Evolutionary conservation across 2,329 filamentous ascomycete species (phyloP), one percentile per base, ranked within the genome.

Genomic region (Verticillium dahliae): DNA sequence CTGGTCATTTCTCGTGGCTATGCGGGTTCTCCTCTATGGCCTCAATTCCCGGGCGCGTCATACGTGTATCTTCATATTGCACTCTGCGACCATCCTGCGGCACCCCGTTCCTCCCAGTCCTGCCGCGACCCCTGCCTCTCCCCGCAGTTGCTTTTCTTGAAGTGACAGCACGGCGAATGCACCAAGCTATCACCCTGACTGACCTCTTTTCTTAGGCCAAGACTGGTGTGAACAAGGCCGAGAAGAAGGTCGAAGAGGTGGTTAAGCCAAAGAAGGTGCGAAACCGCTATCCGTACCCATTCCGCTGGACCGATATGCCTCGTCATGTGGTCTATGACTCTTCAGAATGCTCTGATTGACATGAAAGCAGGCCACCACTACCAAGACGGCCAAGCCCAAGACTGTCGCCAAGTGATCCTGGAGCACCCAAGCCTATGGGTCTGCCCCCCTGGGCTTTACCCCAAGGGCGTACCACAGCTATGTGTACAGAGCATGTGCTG

Each of bases 331-430:
- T 1, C 11, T 35, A 55, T 14, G 31, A 10, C 22, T 18, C 31
- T 38, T 3, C 1, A 10, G 1, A 13, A 27, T 11, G 10, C 39
- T 14, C 6, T 14, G 18, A 13, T 33, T 39, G 10, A 50, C 45
- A 27, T 27, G 56, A 34, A 27, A 27, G 27, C 57, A 52, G 56
- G 39, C 59, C 13, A 31, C 38, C 1, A 31, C 15, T 4, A 2
- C 11, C 45, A 50, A 63, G 64, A 55, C 64, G 41, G 61, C 61
- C 54, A 65, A 64, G 62, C 57, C 64, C 59, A 65, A 65, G 64
- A 59, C 64, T 35, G 57, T 37, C 14, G 56, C 56, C 37, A 50
- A 50, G 18, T 50, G 45, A 50, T 22, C 14, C 22, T 4, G 13
- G 11, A 34, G 18, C 27, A 18, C 6, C 55, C 14, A 27, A 27